A percentile compares a stretch with the other conserved stretches of the same genome.
Conservation (phyloP, 164 flowering plant species). For the Saururus chinensis region DNA sequence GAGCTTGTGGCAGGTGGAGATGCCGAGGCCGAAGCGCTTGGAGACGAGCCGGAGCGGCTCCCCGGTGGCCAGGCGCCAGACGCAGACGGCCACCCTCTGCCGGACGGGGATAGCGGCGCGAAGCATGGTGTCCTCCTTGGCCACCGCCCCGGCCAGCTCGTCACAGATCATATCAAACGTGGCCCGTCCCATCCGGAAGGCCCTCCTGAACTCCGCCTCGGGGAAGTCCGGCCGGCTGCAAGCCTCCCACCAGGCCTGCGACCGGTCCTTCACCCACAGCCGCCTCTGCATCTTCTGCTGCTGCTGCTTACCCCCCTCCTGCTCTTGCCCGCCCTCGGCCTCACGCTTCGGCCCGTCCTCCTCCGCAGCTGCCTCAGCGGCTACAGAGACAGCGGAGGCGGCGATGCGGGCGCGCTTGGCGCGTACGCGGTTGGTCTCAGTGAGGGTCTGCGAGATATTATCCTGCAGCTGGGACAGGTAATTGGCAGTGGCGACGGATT, state of each 20-base stretch:
- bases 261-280: constrained; percentile 82
- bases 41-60: constrained; percentile 75
- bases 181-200: constrained; percentile 65
- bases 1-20: constrained; percentile 83
- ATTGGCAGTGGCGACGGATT: background rate
- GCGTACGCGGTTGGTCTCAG: constrained; percentile 16
- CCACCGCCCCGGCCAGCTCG: constrained; percentile 53
- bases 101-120: constrained; percentile 81
- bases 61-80: constrained; percentile 81
- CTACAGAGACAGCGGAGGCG: constrained; percentile 5
- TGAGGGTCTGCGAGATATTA: constrained; percentile 13
- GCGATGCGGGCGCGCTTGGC: constrained; percentile 24
- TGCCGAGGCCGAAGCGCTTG: constrained; percentile 71
- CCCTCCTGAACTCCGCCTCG: constrained; percentile 46
- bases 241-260: constrained; percentile 82
- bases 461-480: constrained; percentile 19
- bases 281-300: constrained; percentile 31
- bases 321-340: constrained; percentile 63
- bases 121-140: constrained; percentile 71
- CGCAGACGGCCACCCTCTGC: constrained; percentile 79
- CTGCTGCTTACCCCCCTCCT: constrained; percentile 22
- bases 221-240: constrained; percentile 57
- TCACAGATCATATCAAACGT: constrained; percentile 76
- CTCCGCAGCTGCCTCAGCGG: background rate
- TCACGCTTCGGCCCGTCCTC: background rate